A percentile compares a stretch with the other conserved stretches of the same genome.
These are phyloP conservation scores for Rauvolfia tetraphylla DNA, from an alignment of 257 asterid genomes.

Conservation along the genomic window DNA sequence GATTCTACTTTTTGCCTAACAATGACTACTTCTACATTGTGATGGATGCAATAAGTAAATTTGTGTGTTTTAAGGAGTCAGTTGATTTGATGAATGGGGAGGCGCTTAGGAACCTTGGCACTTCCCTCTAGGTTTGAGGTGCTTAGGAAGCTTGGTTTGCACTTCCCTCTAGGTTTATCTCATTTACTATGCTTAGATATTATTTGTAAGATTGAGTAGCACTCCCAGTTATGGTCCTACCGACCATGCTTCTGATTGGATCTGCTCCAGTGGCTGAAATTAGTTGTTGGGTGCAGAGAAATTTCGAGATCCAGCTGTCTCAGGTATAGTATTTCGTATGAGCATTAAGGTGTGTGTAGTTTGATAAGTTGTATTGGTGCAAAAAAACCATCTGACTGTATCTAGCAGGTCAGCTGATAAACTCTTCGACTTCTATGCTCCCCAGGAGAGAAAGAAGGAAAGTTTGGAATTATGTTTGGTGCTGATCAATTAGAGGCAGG, in stretches of 20 bases:
- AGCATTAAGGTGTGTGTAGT: conserved; percentile 9
- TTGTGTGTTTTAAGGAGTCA: conserved; percentile 34
- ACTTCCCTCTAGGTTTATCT: background rate
- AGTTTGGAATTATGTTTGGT: background rate
- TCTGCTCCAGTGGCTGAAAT: conserved; percentile 6
- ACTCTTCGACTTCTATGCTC: conserved; percentile 7
- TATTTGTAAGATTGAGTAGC: conserved; percentile 1
- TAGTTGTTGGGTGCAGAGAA: background rate
- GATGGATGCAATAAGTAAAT: conserved; percentile 58
- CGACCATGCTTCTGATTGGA: too few relatives aligned
- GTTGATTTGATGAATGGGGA: background rate
- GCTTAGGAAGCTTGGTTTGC: too few relatives aligned
- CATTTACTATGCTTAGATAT: background rate
- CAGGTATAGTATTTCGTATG: conserved; percentile 1
- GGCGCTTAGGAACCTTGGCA: background rate
- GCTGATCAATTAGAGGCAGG: background rate
- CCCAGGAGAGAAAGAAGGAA: conserved; percentile 3
- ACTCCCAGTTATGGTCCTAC: background rate
- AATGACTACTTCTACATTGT: conserved; percentile 60
- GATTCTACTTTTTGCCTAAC: conserved; percentile 86
- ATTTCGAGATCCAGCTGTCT: background rate
- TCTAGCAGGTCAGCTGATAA: conserved; percentile 1
- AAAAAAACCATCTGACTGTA: conserved; percentile 7
- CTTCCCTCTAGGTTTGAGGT: background rate
- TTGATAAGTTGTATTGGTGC: background rate